Base-by-base conservation (phyloP, 257 asterid species). In the Oldenlandia corymbosa region DNA sequence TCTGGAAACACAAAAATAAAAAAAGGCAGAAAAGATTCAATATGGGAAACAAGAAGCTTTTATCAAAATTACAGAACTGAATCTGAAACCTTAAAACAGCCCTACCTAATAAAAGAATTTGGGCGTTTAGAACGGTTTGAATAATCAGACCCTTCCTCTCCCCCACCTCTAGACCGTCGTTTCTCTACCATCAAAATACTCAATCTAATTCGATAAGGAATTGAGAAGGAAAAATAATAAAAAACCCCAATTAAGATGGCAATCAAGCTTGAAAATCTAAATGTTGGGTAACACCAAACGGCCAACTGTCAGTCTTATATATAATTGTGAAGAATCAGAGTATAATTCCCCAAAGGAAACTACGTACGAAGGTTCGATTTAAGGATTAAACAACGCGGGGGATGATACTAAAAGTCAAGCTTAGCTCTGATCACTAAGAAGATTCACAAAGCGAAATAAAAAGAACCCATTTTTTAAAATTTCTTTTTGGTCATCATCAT, bases 151-250 rank as follows among this genome's bases (percentile, higher is more conserved):
- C 79, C 73, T 42, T 68, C 96, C 76, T 76, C 91, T 41, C 68
- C 81, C 45, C 77, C 86, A 56, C 74, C 84, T 60, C 75, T 52
- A 20, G 74, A 67, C 37, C 66, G 73, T 60, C 98, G 81, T 67
- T 84, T 88, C 69, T 24, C 71, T 74, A 77, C 85, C 97, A 88
- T 88, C 82, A 84, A 77, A 75, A 37, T 46, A 59, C 70, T 67
- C 24, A 34, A 34, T 34, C 57, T n/a, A 62, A 54, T 18, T n/a
- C n/a, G n/a, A n/a, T n/a, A n/a, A n/a, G n/a, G n/a, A n/a, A n/a
- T n/a, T n/a, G n/a, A n/a, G n/a, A n/a, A n/a, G n/a, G n/a, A n/a
- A 26, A 27, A 23, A 17, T 43, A 57, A 34, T n/a, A 16, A 57
- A 31, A 42, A 36, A 5, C 42, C 36, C 6, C 49, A 27, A 41